Percentiles rank a stretch among this genome's conserved stretches.
These are phyloP conservation scores for Heterobasidion occidentale DNA, from an alignment of 1,284 basidiomycete genomes.

Conservation along the genomic window DNA sequence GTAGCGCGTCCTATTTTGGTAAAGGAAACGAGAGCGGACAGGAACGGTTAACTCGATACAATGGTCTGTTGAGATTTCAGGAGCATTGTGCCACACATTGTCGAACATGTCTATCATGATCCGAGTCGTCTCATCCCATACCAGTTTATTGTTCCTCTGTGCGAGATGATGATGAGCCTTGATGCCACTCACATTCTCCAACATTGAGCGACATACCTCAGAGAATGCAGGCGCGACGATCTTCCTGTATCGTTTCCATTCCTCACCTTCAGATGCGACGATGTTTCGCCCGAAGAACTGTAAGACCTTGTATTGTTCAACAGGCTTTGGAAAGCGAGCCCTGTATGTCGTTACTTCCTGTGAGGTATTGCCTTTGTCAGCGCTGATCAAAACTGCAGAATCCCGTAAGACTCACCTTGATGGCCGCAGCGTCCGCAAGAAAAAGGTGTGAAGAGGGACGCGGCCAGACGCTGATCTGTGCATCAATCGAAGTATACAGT, in stretches of 20 bases:
- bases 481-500: no score
- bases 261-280: constrained; percentile 49
- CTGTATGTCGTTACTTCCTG: constrained; percentile 19
- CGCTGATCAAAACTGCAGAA: not conserved
- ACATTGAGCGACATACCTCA: constrained; percentile 21
- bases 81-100: constrained; percentile 25
- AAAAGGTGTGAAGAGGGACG: not conserved
- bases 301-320: constrained; percentile 23
- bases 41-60: constrained; percentile 35
- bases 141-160: constrained; percentile 42
- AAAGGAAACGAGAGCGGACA: constrained; percentile 21
- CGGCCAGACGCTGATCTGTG: constrained; percentile 5
- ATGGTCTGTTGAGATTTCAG: constrained; percentile 23
- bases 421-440: constrained; percentile 2
- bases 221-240: constrained; percentile 33
- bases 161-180: not conserved
- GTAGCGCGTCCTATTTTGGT: not conserved
- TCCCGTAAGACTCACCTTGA: constrained; percentile 1
- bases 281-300: constrained; percentile 42
- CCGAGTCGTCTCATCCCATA: constrained; percentile 45
- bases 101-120: constrained; percentile 28
- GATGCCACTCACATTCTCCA: not conserved
- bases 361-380: not conserved
- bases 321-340: constrained; percentile 26
- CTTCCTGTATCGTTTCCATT: constrained; percentile 54